phyloP scores from a whole-genome alignment of 1,139 yeast genomes.

The Meyerozyma elateridarum region DNA sequence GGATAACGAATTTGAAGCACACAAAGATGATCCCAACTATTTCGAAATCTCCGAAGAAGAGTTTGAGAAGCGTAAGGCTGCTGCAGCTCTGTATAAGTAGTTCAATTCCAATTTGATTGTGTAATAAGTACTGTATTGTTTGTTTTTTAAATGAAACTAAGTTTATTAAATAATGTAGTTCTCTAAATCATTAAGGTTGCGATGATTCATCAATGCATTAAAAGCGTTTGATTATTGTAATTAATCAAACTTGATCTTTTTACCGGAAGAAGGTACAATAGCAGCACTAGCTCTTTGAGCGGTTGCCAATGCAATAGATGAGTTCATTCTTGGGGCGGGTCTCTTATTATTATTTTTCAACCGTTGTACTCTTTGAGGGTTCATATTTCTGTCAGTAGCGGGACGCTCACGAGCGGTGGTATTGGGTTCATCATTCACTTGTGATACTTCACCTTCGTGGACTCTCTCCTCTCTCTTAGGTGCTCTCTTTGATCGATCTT shows the following conservation, averaged over 20 bases:
- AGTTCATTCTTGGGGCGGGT: slow-evolving; percentile 37
- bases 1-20: slow-evolving; percentile 40
- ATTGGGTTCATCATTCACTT: slow-evolving; percentile 3
- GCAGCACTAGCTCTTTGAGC: slow-evolving; percentile 92
- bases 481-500: slow-evolving; percentile 81
- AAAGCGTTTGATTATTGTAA: too few species aligned
- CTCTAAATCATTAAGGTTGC: too few species aligned
- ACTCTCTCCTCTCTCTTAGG: slow-evolving; percentile 30
- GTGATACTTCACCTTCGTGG: slow-evolving; percentile 16
- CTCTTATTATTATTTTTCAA: slow-evolving; percentile 4
- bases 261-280: slow-evolving; percentile 87
- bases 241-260: slow-evolving; percentile 65
- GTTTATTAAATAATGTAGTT: too few species aligned
- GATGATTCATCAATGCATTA: too few species aligned
- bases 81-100: too few species aligned
- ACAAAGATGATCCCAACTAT: slow-evolving; percentile 47
- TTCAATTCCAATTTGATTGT: too few species aligned
- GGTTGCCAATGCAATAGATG: slow-evolving; percentile 82
- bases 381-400: too few species aligned
- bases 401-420: slow-evolving; percentile 1
- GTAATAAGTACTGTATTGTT: too few species aligned
- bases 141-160: too few species aligned
- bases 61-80: slow-evolving; percentile 20
- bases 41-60: slow-evolving; percentile 40
- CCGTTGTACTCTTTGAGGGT: slow-evolving; percentile 8